Base-by-base conservation (phyloP, 2,329 filamentous ascomycete genomes). In the Nemania sp. region DNA sequence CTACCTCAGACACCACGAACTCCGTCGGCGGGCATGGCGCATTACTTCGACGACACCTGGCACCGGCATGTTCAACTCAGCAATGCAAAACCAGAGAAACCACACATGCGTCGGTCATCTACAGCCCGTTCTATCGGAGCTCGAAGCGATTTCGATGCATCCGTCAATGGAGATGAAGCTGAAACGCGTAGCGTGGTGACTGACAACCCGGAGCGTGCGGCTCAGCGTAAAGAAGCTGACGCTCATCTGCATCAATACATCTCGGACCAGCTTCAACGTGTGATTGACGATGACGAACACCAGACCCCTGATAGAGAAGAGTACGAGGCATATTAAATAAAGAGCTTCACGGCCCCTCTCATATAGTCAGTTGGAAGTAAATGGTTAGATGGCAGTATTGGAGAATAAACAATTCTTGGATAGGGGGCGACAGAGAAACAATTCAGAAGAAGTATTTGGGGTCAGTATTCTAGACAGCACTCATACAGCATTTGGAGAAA, bases 31-130 rank as follows among this genome's bases (percentile, higher is more conserved):
- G 91, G 87, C 34, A 93, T 95, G 73, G 82, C 88, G 6, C 92
- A 97, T 71, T 97, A 97, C 78, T 97, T 97, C 69, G 93, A 97
- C 66, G 93, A 97, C 67, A 84, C 91, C 55, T 88, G 96, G 71
- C 80, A 80, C 48, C 82, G 86, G 31, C 75, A 81, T 59, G 65
- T 77, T 19, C 62, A 61, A 14, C 55, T 63, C 22, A 71, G 73
- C 45, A 74, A 75, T n/a, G 61, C 71, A 3, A 69, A 67, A 20
- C 71, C 73, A 9, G 69, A 72, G 11, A 79, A 76, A 61, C 80
- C 80, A 17, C 76, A 77, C 15, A 77, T 93, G 63, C 86, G 90
- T 31, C 86, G 91, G 51, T 91, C 89, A 4, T 93, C 91, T 4
- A 92, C 90, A 0, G 84, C 84, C 37, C 85, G 93, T 34, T 95